phyloP scores from a whole-genome alignment of 2,329 filamentous ascomycete species.

The Aaosphaeria arxii region DNA sequence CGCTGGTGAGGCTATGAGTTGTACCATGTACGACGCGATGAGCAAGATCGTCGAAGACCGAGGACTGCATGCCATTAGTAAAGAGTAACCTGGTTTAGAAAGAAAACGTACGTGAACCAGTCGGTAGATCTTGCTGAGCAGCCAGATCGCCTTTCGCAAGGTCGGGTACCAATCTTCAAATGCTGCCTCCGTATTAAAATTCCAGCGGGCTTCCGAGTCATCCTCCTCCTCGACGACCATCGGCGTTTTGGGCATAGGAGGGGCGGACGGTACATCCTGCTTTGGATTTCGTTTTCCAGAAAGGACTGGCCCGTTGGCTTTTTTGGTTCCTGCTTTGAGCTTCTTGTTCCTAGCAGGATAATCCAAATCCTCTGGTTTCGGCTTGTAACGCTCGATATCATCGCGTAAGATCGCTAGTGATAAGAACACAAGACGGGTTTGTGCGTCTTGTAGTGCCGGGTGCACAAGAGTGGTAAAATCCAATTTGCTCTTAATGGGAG shows the following conservation, averaged over 20 bases:
- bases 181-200: conserved; percentile 55
- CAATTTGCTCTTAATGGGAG: conserved; percentile 52
- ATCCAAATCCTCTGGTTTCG: conserved; percentile 63
- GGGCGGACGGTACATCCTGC: conserved; percentile 28
- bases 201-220: conserved; percentile 48
- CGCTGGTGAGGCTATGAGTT: conserved; percentile 76
- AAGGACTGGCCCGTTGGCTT: conserved; percentile 44
- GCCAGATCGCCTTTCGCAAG: conserved; percentile 64
- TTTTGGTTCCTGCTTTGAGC: conserved; percentile 38
- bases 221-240: conserved; percentile 52
- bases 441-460: conserved; percentile 64
- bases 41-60: conserved; percentile 68
- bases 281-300: conserved; percentile 53
- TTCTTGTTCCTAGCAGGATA: conserved; percentile 56
- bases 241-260: conserved; percentile 47
- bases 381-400: conserved; percentile 65
- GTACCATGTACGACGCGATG: conserved; percentile 88
- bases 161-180: conserved; percentile 66
- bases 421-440: conserved; percentile 65
- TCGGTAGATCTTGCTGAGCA: conserved; percentile 67
- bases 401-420: conserved; percentile 62
- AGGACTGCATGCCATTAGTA: conserved; percentile 46
- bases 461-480: conserved; percentile 63
- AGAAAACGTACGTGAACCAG: conserved; percentile 58
- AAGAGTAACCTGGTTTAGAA: neutral